Evolutionary conservation across 73 alveolate genomes (phyloP).

Genomic region (Uronychia setigera): DNA sequence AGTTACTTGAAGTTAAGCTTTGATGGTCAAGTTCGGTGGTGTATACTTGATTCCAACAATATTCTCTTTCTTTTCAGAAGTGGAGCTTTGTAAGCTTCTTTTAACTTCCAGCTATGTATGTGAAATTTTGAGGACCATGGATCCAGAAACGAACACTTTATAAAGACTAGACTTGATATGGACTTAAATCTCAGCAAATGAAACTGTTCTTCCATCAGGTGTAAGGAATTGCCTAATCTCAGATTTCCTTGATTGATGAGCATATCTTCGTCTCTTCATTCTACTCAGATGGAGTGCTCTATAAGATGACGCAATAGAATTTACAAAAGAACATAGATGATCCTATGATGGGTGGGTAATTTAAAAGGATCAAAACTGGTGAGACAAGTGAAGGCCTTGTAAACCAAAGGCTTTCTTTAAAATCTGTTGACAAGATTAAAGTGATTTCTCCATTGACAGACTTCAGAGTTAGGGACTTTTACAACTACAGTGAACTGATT

Average conservation of each 20-base stretch:
- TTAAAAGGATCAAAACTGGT: not conserved
- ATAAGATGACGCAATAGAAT: too few species aligned
- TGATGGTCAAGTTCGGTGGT: not conserved
- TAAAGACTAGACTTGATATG: not conserved
- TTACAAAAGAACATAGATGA: too few species aligned
- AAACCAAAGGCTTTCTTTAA: not conserved
- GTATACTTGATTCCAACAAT: not conserved
- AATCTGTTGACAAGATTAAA: not conserved
- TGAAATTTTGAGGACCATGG: not conserved
- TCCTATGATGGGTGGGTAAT: too few species aligned
- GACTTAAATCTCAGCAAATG: not conserved
- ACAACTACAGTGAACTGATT: not conserved
- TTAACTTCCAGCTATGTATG: not conserved
- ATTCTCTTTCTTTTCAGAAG: not conserved
- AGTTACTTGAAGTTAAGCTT: not conserved
- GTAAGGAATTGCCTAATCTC: not conserved
- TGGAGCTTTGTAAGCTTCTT: not conserved
- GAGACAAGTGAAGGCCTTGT: not conserved
- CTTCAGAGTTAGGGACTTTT: not conserved
- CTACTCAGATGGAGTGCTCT: not conserved
- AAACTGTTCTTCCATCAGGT: not conserved
- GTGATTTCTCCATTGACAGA: not conserved
- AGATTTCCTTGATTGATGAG: not conserved
- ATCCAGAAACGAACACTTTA: not conserved
- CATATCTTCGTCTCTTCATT: not conserved